Base-by-base conservation (phyloP, 164 flowering plant genomes). In the Magnolia changhungtana region DNA sequence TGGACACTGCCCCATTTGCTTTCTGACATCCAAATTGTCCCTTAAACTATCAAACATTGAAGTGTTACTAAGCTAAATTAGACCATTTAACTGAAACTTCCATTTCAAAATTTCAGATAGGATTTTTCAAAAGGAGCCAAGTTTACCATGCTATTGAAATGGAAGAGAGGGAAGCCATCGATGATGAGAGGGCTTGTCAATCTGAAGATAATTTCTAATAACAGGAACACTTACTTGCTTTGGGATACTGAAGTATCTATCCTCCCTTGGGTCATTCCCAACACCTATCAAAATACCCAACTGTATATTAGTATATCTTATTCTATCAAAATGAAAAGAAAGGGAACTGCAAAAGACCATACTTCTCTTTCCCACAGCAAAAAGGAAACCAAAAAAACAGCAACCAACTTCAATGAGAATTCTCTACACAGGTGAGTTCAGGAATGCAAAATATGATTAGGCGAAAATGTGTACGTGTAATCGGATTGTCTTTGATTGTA, bases 221-320 rank as follows among this genome's bases (percentile, higher is more conserved):
- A 2, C 23, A 4, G 63, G 68, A 45, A 20, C 8, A 77, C 90
- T 85, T 85, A 92, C 98, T 82, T 95, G 99, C 80, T 95, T 95
- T 10, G 98, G 97, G 67, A 95, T 91, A 83, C 98, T 95, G 89
- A 95, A 95, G 79, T 95, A 95, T 50, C 99, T 91, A 81, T 95
- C 99, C 83, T 95, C 98, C 80, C 99, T 86, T 24, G 98, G 99
- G 81, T 95, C 99, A 85, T 93, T 93, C 31, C 99, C 99, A 69
- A 95, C 98, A 74, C 98, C 97, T 92, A 75, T 27, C 67, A 65
- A 61, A 61, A 14, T n/a, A 20, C 50, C 67, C 45, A 24, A 74
- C 16, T 11, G 63, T 8, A 74, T 52, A 20, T 74, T 61, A 74
- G 19, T 55, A 29, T 67, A 27, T 50, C 14, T 50, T 75, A 8